Base-by-base conservation (phyloP, 2,329 filamentous ascomycete species). In the Trichoderma sp. region DNA sequence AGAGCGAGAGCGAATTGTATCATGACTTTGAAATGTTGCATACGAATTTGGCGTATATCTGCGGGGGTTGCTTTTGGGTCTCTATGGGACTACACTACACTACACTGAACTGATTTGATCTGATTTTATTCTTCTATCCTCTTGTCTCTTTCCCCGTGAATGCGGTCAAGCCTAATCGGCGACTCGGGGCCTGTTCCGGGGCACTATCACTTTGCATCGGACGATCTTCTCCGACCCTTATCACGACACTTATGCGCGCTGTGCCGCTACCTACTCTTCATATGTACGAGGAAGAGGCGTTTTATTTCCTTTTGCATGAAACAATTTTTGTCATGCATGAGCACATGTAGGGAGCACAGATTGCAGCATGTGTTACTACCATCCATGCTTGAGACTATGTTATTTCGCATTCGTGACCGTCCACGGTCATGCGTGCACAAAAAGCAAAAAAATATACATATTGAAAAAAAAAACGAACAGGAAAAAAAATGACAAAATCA, bases 31-130 rank as follows among this genome's bases (percentile, higher is more conserved):
- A 27, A 18, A 63, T 35, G 27, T 62, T 71, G 68, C 68, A 71
- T 71, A 71, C 68, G 59, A 63, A 63, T 38, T 71, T 62, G 68
- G 68, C 68, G 68, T 71, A 41, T 50, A 63, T 71, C 38, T 71
- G 68, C n/a, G 59, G 68, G 50, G 68, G 68, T 71, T 71, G 35
- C 24, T 50, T 63, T 71, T 71, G 68, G 68, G 38, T 35, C 59
- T 27, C 68, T 24, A 71, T 50, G 68, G 68, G n/a, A 24, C 50
- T 24, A 21, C 68, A 31, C 59, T 33, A n/a, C 31, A 35, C n/a
- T 63, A 11, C 9, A 56, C 50, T 24, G 41, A 53, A 59, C 29
- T 71, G 59, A 33, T 27, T 27, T 50, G n/a, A 31, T 53, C 18
- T 38, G 65, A 60, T 41, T 60, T 59, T 18, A 24, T 63, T 18